Percentiles rank a stretch among this genome's conserved stretches.
Evolutionary conservation across 2,329 filamentous ascomycete genomes (phyloP).

Genomic region (Ceratocystis variospora): DNA sequence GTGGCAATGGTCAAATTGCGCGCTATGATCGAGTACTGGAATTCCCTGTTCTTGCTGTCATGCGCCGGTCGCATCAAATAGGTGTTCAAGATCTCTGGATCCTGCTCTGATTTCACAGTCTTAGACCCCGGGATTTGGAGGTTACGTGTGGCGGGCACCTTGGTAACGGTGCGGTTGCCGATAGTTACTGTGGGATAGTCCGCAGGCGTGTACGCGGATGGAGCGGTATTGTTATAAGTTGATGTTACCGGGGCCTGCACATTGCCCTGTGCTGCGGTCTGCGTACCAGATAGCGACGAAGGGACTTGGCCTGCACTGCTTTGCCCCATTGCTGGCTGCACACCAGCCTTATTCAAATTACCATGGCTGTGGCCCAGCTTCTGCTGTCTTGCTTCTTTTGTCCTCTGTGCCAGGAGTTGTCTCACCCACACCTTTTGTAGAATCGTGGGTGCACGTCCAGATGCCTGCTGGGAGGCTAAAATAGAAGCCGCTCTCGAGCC

Average conservation of each 20-base stretch:
- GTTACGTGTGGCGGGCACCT: neutral
- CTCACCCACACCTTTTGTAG: neutral
- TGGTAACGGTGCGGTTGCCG: neutral
- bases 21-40: conserved; percentile 2
- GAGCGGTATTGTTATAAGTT: neutral
- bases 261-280: no score
- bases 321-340: no score
- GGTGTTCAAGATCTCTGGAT: neutral
- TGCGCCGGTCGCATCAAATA: neutral
- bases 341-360: no score
- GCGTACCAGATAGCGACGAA: neutral
- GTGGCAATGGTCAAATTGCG: conserved; percentile 13
- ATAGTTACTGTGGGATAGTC: neutral
- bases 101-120: neutral
- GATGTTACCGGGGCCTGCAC: neutral
- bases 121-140: neutral
- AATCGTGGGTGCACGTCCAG: neutral
- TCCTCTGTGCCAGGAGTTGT: neutral
- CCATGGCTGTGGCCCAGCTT: no score
- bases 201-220: neutral
- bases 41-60: neutral
- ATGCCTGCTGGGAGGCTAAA: neutral
- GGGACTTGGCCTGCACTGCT: neutral
- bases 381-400: neutral
- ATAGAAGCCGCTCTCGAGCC: neutral